Evolutionary conservation across 192 early-diverging fungal genomes (phyloP).

Genomic region (Rhizophagus clarus): DNA sequence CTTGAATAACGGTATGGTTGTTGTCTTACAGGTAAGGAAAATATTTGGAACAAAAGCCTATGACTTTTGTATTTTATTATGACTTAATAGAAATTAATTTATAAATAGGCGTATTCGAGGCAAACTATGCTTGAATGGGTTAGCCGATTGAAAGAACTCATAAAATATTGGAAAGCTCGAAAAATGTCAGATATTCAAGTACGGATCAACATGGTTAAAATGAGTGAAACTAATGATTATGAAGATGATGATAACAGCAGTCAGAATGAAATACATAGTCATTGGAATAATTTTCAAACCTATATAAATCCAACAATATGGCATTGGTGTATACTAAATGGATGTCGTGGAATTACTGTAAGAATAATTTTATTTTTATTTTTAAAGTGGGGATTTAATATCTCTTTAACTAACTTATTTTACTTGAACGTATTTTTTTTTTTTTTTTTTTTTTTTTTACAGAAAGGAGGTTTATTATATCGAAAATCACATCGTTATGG

Average conservation of each 20-base stretch:
- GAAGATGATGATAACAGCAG: constrained; percentile 34
- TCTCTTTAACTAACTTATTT: not conserved
- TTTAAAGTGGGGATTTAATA: no score
- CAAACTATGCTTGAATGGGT: constrained; percentile 10
- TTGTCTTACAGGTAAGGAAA: constrained; percentile 1
- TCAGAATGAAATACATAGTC: constrained; percentile 27
- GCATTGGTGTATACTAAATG: constrained; percentile 48
- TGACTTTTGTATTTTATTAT: not conserved
- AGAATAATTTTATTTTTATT: not conserved
- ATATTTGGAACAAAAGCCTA: not conserved
- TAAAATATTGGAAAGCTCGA: constrained; percentile 39
- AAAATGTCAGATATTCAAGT: constrained; percentile 32
- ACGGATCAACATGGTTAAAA: constrained; percentile 27
- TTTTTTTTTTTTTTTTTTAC: not conserved
- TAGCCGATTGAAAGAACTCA: constrained; percentile 9
- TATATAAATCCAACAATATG: constrained; percentile 35
- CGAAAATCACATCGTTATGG: constrained; percentile 31
- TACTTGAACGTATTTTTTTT: not conserved
- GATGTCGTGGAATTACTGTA: constrained; percentile 41
- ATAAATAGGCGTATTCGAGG: constrained; percentile 1
- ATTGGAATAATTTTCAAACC: constrained; percentile 39
- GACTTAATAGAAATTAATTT: not conserved
- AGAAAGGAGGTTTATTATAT: constrained; percentile 44
- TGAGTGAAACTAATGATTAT: constrained; percentile 26
- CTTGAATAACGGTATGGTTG: not conserved